phyloP scores from a whole-genome alignment of 345 rosid species.

The Trapa bicornis region DNA sequence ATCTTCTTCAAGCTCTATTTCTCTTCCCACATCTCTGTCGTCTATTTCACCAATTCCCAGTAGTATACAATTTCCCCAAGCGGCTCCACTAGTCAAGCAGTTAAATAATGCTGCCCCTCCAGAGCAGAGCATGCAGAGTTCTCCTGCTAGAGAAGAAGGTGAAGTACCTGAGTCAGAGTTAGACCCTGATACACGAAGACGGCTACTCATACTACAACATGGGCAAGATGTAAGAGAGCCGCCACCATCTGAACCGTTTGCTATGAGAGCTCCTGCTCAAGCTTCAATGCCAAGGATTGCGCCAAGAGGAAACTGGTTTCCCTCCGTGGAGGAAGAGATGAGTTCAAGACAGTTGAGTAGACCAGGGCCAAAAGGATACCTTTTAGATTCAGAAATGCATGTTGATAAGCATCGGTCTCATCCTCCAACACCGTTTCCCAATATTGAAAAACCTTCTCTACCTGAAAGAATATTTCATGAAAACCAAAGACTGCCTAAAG shows the following conservation, averaged over 20 bases:
- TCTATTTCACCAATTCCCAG: constrained; percentile 35
- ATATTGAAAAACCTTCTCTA: constrained; percentile 50
- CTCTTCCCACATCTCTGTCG: constrained; percentile 38
- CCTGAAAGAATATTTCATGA: constrained; percentile 66
- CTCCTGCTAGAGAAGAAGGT: constrained; percentile 98
- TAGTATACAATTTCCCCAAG: constrained; percentile 41
- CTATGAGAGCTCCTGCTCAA: constrained; percentile 49
- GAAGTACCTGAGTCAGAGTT: constrained; percentile 97
- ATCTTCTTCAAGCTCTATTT: constrained; percentile 50
- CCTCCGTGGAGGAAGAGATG: constrained; percentile 75
- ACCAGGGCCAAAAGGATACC: constrained; percentile 49
- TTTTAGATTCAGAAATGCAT: constrained; percentile 50
- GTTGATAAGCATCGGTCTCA: constrained; percentile 55
- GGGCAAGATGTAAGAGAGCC: constrained; percentile 87
- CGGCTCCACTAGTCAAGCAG: constrained; percentile 42
- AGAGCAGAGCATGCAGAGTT: constrained; percentile 69
- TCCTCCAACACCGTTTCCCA: constrained; percentile 47
- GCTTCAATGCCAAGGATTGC: constrained; percentile 52
- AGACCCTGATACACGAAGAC: constrained; percentile 94
- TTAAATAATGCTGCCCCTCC: constrained; percentile 38
- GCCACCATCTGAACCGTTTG: constrained; percentile 53
- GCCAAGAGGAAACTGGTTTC: constrained; percentile 65
- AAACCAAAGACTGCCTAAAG: constrained; percentile 67
- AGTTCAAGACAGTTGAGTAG: constrained; percentile 54
- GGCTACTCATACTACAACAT: constrained; percentile 94